Base-by-base conservation (phyloP, 2,329 filamentous ascomycete genomes). In the Waltergamsia citrina region DNA sequence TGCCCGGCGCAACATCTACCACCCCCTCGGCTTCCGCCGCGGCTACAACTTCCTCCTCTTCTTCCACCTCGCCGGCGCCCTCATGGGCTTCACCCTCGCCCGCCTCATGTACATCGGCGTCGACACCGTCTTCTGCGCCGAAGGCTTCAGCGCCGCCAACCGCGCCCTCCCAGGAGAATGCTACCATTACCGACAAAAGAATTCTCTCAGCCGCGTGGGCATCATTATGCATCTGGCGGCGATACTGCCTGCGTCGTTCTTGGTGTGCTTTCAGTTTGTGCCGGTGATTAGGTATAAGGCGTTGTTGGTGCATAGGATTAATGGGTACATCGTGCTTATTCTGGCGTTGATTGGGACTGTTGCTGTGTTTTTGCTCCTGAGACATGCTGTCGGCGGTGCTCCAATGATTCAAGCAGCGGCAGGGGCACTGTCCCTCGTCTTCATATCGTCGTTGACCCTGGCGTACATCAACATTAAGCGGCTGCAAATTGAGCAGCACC, bases 401-500 rank as follows among this genome's bases (percentile, higher is more conserved):
- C 29, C 74, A 1, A 63, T 66, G 3, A 62, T 63, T 3, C 73
- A 77, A 43, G 48, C 53, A 0, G 59, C 46, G 2, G 48, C 67
- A 1, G 64, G 64, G 0, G 34, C 63, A 0, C 44, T 73, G 1
- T 62, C 52, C 2, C 56, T 72, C 20, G 45, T 63, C 7, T 69
- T 70, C 3, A 48, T 65, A 0, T 41, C 49, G 2, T 57, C 61
- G 8, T 48, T 72, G 17, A 39, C 46, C 1, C 38, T 78, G 28
- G 68, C 72, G 2, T 66, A 64, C 21, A 56, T 67, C 47, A 77
- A 77, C 40, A 67, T 80, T 49, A 77, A 71, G 48, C 54, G 59
- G 3, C 50, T 78, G 3, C 74, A 78, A 45, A 72, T 82, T 32
- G 72, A 78, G 21, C 67, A 78, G 44, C 75, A 80, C 39, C 62